A percentile compares a stretch with the other conserved stretches of the same genome.
These are phyloP conservation scores for Isoetes taiwanensis DNA, from an alignment of 75 land plant species.

Conservation along the genomic window DNA sequence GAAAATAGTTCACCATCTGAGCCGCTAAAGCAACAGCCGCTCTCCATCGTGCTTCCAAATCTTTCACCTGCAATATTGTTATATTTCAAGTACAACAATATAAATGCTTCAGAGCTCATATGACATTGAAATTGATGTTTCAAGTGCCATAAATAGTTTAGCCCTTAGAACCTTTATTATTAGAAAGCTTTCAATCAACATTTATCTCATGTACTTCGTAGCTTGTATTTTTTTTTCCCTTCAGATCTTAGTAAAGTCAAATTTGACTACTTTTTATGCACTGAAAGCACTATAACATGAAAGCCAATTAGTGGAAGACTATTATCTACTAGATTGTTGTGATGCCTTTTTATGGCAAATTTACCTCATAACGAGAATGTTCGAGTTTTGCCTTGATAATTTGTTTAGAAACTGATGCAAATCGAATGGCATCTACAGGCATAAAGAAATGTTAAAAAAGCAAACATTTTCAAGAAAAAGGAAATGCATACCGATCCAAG, in stretches of 20 bases:
- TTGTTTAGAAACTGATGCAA: constrained; percentile 10
- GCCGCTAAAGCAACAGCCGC: constrained; percentile 8
- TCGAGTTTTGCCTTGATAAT: constrained; percentile 10
- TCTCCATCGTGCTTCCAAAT: constrained; percentile 10
- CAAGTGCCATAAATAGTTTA: no score
- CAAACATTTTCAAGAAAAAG: neutral
- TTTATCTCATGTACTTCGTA: no score
- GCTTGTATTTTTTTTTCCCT: no score
- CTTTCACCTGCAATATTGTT: constrained; percentile 8
- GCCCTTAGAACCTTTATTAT: no score
- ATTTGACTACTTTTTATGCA: no score
- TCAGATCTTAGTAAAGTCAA: no score
- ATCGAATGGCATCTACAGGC: constrained; percentile 8
- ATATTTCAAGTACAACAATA: no score
- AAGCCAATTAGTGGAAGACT: neutral
- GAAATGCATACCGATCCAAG: constrained; percentile 10
- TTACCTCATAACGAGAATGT: constrained; percentile 10
- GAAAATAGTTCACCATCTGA: neutral
- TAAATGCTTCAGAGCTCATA: no score
- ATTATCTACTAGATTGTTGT: neutral
- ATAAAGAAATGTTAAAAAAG: neutral
- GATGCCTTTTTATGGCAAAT: neutral
- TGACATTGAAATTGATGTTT: no score
- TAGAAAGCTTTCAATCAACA: no score
- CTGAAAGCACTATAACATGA: no score